Base-by-base conservation (phyloP, 1,139 yeast genomes). In the Magnusiomyces fungicola region DNA sequence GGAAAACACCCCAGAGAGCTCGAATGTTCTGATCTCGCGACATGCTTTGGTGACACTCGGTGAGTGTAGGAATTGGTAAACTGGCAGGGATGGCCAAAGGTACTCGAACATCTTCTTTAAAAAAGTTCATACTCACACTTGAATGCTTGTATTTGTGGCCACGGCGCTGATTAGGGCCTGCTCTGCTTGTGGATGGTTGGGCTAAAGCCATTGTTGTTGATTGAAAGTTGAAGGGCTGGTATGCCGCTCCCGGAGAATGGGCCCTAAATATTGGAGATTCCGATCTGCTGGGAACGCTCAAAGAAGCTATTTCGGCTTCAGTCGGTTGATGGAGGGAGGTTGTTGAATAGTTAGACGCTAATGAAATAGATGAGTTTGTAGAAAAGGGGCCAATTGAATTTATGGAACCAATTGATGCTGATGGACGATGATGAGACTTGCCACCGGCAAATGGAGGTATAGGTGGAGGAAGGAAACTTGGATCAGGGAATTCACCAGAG, bases 111-210 rank as follows among this genome's bases (percentile, higher is more conserved):
- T 97, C 96, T 61, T 90, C 97, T 63, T 87, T 96, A 65, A 92
- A 92, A 63, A 90, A 77, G 64, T 92, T 92, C 92, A 92, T 85
- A 2, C 96, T 86, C 4, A 92, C 96, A n/a, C 97, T 88, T 4
- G 97, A 88, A 61, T 92, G 97, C 64, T 92, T 92, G 63, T 92
- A 92, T 59, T 90, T 79, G 68, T 92, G 98, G 10, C 98, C 97
- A 56, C 90, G 82, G 70, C 97, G 79, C 61, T 87, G 94, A 48
- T 58, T 59, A 27, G 68, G 58, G 19, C 59, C 54, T 32, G 61
- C 46, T 47, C 61, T 50, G 12, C 59, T 55, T 10, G 64, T 56
- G 53, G 69, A 69, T 48, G 67, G 65, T 58, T 69, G 69, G 19
- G 73, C 73, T 32, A 38, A 54, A 32, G 61, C 46, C 49, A 63